phyloP scores from a whole-genome alignment of 192 early-diverging fungal genomes.

The Allomyces macrogynus region DNA sequence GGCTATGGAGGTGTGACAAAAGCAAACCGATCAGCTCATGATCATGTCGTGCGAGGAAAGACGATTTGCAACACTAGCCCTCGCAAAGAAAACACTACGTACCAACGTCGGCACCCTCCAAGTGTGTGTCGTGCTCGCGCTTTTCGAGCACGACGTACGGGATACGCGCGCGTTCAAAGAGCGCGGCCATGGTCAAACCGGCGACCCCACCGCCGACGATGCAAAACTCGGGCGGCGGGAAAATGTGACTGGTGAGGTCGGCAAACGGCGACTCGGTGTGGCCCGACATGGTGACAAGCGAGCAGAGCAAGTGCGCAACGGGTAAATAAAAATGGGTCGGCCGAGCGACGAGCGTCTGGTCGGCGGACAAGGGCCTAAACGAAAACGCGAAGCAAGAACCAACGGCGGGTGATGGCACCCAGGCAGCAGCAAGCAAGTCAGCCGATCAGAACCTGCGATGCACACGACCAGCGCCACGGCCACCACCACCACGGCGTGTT shows the following conservation, averaged over 20 bases:
- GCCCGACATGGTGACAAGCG: no score
- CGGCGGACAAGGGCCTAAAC: no score
- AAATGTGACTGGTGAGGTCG: neutral
- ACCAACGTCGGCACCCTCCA: neutral
- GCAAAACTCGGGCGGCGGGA: neutral
- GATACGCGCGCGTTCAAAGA: neutral
- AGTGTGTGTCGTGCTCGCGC: neutral
- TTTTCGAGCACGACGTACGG: neutral
- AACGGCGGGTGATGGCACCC: no score
- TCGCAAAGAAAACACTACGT: neutral
- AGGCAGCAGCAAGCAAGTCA: no score
- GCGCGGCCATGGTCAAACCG: neutral
- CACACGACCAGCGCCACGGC: no score
- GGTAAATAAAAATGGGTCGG: no score
- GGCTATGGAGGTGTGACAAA: neutral
- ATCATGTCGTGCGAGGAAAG: neutral
- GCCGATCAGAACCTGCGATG: no score
- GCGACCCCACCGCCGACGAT: neutral
- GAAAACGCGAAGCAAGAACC: no score
- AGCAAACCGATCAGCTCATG: neutral
- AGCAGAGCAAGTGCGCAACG: no score
- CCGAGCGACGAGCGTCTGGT: no score
- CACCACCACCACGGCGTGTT: no score
- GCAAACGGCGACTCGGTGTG: neutral
- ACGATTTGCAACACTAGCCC: neutral